Evolutionary conservation across 805 yeast species (phyloP), one percentile per base, ranked within the genome.

Genomic region (Kurtzmaniella cleridarum): DNA sequence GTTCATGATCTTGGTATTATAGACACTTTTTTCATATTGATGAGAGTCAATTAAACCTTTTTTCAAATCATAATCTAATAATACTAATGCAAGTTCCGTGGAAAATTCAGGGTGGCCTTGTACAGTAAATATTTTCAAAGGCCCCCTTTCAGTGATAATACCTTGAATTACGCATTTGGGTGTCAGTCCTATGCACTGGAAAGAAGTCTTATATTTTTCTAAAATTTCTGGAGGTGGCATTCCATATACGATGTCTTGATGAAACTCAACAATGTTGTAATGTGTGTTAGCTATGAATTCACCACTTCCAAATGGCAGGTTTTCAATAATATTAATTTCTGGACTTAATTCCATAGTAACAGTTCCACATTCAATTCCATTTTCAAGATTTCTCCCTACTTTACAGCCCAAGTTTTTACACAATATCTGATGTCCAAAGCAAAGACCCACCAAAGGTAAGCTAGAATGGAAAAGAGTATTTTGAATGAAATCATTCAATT

Each of bases 101-200:
- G 62, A 53, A 51, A 85, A 89, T 55, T 89, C 96, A 0, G 96
- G 96, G 52, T 89, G 97, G 0, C 96, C 96, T 59, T 89, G 97
- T 48, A 88, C 75, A 0, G 93, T 76, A 16, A 89, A 59, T 6
- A 84, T 39, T 32, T 71, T 66, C 16, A 66, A 53, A 0, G 71
- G 67, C 30, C 75, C 73, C 40, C 73, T 39, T 12, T 50, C 55
- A 2, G 71, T 57, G 12, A 64, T 74, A 23, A 85, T 61, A 0
- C 95, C 95, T 60, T 89, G 96, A 27, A 75, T 62, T 1, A 60
- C 50, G 45, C 95, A 83, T 30, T 58, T 66, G 0, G 66, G 57
- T 6, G 83, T 73, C 5, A 72, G 57, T 0, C 95, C 84, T 55
- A 80, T 61, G 17, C 58, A 53, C 14, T 50, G 48, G 36, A 63